Evolutionary conservation across 148 eudicot genomes (phyloP).

Genomic region (Hydrangea macrophylla): DNA sequence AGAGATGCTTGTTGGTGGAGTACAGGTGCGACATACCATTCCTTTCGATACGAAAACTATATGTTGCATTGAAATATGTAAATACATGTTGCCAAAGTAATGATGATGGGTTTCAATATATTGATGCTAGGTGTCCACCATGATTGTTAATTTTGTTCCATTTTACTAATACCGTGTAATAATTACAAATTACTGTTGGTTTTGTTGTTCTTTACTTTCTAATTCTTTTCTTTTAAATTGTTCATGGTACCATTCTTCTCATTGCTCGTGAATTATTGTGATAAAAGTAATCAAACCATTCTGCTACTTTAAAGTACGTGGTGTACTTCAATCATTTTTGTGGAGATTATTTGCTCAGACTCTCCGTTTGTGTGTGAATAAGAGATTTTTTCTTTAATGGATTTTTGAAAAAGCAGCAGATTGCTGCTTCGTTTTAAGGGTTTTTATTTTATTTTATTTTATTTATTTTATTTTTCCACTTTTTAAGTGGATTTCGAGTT

Average conservation of each 20-base stretch:
- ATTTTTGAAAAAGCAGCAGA: too few species aligned
- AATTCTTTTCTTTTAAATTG: neutral
- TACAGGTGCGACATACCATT: conserved; percentile 52
- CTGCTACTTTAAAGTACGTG: neutral
- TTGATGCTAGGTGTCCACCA: neutral
- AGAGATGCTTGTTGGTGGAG: conserved; percentile 98
- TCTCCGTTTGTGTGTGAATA: too few species aligned
- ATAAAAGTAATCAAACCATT: neutral
- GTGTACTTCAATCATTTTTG: neutral
- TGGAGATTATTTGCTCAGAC: too few species aligned
- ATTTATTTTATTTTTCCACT: too few species aligned
- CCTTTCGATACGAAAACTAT: neutral
- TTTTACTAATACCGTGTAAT: neutral
- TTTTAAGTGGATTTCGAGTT: too few species aligned
- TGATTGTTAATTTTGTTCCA: neutral
- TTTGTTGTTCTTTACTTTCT: neutral
- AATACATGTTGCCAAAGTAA: too few species aligned
- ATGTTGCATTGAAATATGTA: neutral
- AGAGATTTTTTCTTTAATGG: too few species aligned
- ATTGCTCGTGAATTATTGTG: neutral
- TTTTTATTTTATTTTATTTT: too few species aligned
- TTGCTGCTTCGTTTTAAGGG: too few species aligned
- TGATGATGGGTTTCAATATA: too few species aligned
- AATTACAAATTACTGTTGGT: neutral
- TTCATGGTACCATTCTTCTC: neutral